Evolutionary conservation across 768 basidiomycete species (phyloP).

Genomic region (Serendipita vermifera): DNA sequence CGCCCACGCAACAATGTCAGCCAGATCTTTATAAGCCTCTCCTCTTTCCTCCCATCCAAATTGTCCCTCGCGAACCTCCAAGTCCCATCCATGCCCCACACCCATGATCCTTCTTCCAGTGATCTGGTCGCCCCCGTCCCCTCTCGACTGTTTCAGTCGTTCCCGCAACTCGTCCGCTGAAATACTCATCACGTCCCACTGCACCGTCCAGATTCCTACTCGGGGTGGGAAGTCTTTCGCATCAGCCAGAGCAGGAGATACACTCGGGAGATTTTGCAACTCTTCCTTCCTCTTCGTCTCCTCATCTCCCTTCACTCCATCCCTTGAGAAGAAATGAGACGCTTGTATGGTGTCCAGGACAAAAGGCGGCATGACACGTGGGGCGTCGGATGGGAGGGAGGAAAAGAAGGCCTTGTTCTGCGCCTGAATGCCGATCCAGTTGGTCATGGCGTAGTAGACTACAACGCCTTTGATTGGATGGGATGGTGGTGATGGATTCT

Average conservation of each 20-base stretch:
- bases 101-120: background rate
- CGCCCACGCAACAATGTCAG: too few relatives aligned
- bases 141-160: background rate
- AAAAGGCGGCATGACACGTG: background rate
- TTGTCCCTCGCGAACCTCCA: background rate
- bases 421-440: background rate
- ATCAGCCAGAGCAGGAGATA: background rate
- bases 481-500: too few relatives aligned
- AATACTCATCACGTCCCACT: background rate
- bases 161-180: background rate
- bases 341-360: background rate
- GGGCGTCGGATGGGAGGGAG: background rate
- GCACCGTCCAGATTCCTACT: background rate
- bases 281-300: background rate
- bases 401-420: background rate
- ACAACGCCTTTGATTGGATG: background rate
- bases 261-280: background rate
- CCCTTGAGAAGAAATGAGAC: background rate
- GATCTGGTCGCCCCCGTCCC: background rate
- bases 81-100: slow-evolving; percentile 6
- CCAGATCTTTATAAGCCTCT: too few relatives aligned
- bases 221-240: background rate
- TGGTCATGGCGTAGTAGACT: background rate
- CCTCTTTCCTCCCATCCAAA: background rate
- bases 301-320: background rate